Conservation (phyloP, 441 rosid genomes). For the Corymbia calophylla region DNA sequence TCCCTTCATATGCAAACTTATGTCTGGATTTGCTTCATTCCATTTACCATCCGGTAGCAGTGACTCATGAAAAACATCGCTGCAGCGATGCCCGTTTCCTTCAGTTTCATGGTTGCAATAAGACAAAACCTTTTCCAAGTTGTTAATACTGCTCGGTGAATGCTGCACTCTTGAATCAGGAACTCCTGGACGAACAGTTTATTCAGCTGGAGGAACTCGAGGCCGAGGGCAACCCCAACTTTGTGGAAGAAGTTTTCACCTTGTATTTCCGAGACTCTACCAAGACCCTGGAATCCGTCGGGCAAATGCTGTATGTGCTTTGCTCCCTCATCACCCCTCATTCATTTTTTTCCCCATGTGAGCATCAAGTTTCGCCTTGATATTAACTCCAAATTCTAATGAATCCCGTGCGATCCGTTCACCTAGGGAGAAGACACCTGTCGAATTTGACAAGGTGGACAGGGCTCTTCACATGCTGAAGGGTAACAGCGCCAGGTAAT, state of each 20-base stretch:
- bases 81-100: not conserved
- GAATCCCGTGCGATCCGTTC: not conserved
- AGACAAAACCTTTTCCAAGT: not conserved
- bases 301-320: conserved; percentile 10
- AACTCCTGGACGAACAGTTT: conserved; percentile 10
- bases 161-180: conserved; percentile 9
- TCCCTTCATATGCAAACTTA: not conserved
- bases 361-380: not conserved
- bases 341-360: not conserved
- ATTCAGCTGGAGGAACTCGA: conserved; percentile 12
- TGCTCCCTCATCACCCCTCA: not conserved
- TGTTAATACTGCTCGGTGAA: not conserved
- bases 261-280: conserved; percentile 10
- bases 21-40: not conserved
- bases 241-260: conserved; percentile 14
- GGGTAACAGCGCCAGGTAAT: conserved; percentile 21
- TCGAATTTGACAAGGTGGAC: conserved; percentile 2
- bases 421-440: conserved; percentile 7
- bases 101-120: not conserved
- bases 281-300: not conserved
- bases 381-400: not conserved
- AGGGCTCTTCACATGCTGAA: conserved; percentile 12
- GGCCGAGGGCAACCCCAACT: not conserved
- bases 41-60: not conserved
- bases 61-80: not conserved